Evolutionary conservation across 352 stramenopile species (phyloP).

Genomic region (Phytophthora tentaculata): DNA sequence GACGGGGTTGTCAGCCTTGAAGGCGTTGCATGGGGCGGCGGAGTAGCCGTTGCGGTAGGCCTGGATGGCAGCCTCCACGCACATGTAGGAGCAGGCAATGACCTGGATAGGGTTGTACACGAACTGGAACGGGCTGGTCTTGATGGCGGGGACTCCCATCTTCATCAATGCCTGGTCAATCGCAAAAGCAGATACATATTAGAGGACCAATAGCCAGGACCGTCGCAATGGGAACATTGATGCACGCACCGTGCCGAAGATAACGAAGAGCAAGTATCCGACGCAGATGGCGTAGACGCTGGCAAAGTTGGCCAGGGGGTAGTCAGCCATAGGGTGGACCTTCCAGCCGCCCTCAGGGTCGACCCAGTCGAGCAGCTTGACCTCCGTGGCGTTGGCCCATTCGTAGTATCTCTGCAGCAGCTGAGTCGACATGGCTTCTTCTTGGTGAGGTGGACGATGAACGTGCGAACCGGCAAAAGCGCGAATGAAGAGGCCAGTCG

Average conservation of each 20-base stretch:
- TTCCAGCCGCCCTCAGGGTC: conserved; percentile 70
- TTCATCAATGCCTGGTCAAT: conserved; percentile 52
- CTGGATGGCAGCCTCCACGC: conserved; percentile 87
- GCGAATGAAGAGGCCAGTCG: conserved; percentile 29
- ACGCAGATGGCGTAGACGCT: conserved; percentile 65
- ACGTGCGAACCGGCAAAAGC: conserved; percentile 37
- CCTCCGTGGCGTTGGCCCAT: conserved; percentile 63
- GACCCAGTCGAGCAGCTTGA: conserved; percentile 57
- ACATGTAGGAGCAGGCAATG: conserved; percentile 95
- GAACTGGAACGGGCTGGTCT: conserved; percentile 85
- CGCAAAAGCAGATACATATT: not conserved
- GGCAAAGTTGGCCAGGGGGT: conserved; percentile 70
- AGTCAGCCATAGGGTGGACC: conserved; percentile 61
- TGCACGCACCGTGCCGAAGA: conserved; percentile 59
- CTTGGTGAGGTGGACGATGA: conserved; percentile 29
- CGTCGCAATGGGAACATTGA: not conserved
- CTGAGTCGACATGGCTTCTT: conserved; percentile 34
- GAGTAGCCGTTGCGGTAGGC: conserved; percentile 91
- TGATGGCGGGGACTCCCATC: conserved; percentile 54
- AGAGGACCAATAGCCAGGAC: not conserved
- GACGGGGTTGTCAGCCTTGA: conserved; percentile 82
- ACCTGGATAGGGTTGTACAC: conserved; percentile 96
- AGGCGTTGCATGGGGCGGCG: conserved; percentile 86
- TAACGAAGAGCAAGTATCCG: conserved; percentile 71
- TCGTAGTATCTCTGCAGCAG: conserved; percentile 54